Conservation (phyloP, 768 basidiomycete genomes). For the Russula earlei region DNA sequence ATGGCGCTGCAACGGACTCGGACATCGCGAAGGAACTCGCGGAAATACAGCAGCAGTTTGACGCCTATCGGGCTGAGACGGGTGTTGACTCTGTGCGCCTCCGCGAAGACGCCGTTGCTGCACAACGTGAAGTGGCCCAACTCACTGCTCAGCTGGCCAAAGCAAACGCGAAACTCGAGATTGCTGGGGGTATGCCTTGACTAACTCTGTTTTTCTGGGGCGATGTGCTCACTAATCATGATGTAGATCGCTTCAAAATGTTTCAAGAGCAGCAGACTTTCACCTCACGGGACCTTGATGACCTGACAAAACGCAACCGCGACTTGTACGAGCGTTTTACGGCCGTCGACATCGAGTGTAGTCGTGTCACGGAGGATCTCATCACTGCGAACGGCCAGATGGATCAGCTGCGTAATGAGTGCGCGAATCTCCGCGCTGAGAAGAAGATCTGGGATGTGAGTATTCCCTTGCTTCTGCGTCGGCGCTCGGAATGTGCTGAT, state of each 20-base stretch:
- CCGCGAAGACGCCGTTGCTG: constrained; percentile 54
- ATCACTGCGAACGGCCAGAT: constrained; percentile 46
- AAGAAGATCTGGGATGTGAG: constrained; percentile 88
- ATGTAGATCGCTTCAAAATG: constrained; percentile 58
- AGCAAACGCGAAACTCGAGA: constrained; percentile 74
- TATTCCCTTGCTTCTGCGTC: neutral
- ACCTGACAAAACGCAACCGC: constrained; percentile 56
- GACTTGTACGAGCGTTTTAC: constrained; percentile 67
- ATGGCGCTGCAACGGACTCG: constrained; percentile 12
- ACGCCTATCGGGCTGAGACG: constrained; percentile 72
- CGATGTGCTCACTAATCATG: neutral
- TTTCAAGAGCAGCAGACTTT: constrained; percentile 57
- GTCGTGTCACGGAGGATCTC: constrained; percentile 59
- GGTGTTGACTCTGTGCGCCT: constrained; percentile 63
- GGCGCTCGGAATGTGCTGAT: neutral
- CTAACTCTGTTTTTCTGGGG: neutral
- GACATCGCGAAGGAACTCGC: constrained; percentile 53
- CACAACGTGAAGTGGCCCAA: constrained; percentile 61
- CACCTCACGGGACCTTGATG: constrained; percentile 56
- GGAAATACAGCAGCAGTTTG: constrained; percentile 72
- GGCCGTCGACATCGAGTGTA: constrained; percentile 65
- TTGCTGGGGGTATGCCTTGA: constrained; percentile 51
- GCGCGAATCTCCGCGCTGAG: constrained; percentile 83
- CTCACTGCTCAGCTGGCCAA: constrained; percentile 66
- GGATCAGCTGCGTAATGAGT: constrained; percentile 78